Conservation (phyloP, 2,329 filamentous ascomycete species). For the Aspergillus versicolor region DNA sequence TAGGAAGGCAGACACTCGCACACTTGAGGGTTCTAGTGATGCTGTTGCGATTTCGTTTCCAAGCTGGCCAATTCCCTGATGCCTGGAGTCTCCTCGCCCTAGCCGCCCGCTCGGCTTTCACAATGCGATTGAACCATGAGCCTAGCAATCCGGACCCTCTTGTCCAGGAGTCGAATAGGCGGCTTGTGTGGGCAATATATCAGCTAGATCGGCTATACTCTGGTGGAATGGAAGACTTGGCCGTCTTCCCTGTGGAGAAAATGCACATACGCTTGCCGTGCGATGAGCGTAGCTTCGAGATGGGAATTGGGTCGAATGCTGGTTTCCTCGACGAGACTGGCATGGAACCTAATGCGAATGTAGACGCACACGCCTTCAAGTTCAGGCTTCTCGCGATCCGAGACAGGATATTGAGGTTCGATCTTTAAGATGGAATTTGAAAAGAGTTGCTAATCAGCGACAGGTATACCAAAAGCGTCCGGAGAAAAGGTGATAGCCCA, state of each 20-base stretch:
- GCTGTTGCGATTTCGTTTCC: neutral
- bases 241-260: neutral
- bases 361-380: neutral
- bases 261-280: conserved; percentile 2
- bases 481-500: neutral
- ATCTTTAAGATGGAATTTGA: neutral
- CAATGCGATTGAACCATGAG: conserved; percentile 2
- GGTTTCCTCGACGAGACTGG: neutral
- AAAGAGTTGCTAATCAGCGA: neutral
- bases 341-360: neutral
- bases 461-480: conserved; percentile 1
- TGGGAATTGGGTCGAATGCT: neutral
- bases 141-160: neutral
- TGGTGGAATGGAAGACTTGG: neutral
- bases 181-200: neutral
- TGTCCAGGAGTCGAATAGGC: conserved; percentile 1
- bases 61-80: neutral
- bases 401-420: neutral
- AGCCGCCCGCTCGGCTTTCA: conserved; percentile 4
- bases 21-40: neutral
- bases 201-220: neutral
- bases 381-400: neutral
- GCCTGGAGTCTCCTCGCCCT: neutral
- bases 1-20: neutral
- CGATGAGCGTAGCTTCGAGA: conserved; percentile 3